Percentiles rank a stretch among this genome's conserved stretches.
These are phyloP conservation scores for Blastobotrys attinorum DNA, from an alignment of 805 yeast species.

Conservation along the genomic window DNA sequence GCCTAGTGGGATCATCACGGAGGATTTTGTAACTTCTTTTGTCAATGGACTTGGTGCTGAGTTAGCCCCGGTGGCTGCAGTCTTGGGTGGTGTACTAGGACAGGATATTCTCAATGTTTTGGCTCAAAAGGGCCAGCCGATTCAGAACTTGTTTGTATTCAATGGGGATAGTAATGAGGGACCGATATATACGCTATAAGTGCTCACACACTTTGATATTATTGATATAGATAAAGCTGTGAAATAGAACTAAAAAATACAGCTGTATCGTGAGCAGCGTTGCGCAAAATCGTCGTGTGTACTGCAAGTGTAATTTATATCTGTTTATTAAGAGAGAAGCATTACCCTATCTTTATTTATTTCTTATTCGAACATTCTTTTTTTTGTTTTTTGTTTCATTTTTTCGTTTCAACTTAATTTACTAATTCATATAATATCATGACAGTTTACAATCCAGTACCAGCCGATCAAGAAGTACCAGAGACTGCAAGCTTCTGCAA, in stretches of 20 bases:
- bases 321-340: too few relatives aligned
- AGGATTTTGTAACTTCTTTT: constrained; percentile 29
- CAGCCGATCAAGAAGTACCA: constrained; percentile 28
- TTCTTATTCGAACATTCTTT: too few relatives aligned
- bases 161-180: constrained; percentile 67
- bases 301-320: constrained; percentile 4
- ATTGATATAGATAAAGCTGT: too few relatives aligned
- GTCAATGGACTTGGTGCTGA: constrained; percentile 40
- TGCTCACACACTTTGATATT: too few relatives aligned
- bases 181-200: constrained; percentile 58
- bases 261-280: too few relatives aligned
- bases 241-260: too few relatives aligned
- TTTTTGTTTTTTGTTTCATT: not conserved
- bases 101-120: constrained; percentile 84
- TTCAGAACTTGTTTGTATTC: constrained; percentile 70
- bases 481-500: constrained; percentile 82
- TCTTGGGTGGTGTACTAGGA: constrained; percentile 81
- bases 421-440: not conserved
- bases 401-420: not conserved
- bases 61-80: constrained; percentile 75
- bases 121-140: constrained; percentile 68
- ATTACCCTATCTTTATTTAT: too few relatives aligned
- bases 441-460: too few relatives aligned
- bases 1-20: constrained; percentile 39
- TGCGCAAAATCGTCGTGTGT: too few relatives aligned